A percentile compares a stretch with the other conserved stretches of the same genome.
phyloP scores from a whole-genome alignment of 148 eudicot species.

The Bassia scoparia region DNA sequence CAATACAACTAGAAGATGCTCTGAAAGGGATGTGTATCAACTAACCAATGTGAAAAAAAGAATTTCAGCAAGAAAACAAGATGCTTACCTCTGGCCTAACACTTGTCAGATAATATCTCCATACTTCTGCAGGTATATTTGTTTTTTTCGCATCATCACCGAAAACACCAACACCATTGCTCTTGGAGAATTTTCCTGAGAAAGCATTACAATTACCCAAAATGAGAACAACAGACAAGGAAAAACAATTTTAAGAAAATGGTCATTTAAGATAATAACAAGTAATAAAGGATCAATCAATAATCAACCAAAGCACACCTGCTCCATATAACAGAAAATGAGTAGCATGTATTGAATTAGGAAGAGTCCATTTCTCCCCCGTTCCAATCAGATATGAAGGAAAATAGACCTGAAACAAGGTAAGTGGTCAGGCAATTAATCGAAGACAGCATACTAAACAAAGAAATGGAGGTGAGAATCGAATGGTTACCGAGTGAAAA shows the following conservation, averaged over 20 bases:
- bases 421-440: not conserved
- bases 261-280: too few species aligned
- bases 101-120: conserved; percentile 21
- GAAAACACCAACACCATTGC: conserved; percentile 21
- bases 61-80: not conserved
- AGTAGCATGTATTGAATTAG: conserved; percentile 20
- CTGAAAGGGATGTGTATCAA: not conserved
- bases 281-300: not conserved
- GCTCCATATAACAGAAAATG: not conserved
- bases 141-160: conserved; percentile 21
- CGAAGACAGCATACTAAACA: not conserved
- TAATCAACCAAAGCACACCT: conserved; percentile 1
- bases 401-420: conserved; percentile 6
- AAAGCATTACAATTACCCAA: not conserved
- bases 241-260: not conserved
- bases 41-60: not conserved
- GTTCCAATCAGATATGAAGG: conserved; percentile 16
- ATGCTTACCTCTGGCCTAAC: conserved; percentile 19
- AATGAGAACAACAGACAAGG: not conserved
- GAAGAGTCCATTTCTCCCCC: conserved; percentile 18
- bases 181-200: conserved; percentile 25
- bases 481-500: conserved; percentile 8
- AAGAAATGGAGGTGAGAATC: not conserved
- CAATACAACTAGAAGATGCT: not conserved
- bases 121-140: conserved; percentile 19